These are phyloP conservation scores for Mucor ambiguus DNA, from an alignment of 371 early-diverging fungal genomes.

Conservation along the genomic window DNA sequence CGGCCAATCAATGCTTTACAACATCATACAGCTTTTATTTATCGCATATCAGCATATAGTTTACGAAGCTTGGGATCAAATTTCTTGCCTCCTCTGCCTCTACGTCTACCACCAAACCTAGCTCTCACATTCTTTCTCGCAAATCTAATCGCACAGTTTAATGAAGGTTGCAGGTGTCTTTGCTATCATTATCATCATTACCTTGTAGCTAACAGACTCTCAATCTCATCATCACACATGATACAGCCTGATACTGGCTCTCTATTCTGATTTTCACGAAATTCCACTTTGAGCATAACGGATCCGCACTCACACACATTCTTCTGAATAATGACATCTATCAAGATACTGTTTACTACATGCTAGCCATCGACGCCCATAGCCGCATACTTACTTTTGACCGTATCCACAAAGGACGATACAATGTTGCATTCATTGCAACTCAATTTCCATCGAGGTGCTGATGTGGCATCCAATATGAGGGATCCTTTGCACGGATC, in stretches of 20 bases:
- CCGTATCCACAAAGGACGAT: constrained; percentile 46
- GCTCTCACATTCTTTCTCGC: constrained; percentile 22
- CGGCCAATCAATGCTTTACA: constrained; percentile 8
- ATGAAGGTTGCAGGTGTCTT: not conserved
- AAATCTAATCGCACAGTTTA: constrained; percentile 14
- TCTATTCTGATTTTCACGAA: constrained; percentile 51
- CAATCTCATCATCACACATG: constrained; percentile 56
- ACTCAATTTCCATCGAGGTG: constrained; percentile 56
- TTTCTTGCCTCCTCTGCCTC: constrained; percentile 19
- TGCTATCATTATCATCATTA: constrained; percentile 13
- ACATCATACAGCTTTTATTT: not conserved
- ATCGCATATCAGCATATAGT: constrained; percentile 30
- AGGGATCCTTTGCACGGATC: constrained; percentile 47
- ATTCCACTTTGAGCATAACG: constrained; percentile 42
- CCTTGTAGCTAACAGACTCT: constrained; percentile 42
- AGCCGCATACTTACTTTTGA: constrained; percentile 33
- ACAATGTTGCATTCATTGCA: constrained; percentile 57
- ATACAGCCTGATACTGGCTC: constrained; percentile 44
- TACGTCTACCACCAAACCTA: constrained; percentile 16
- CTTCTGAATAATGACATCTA: constrained; percentile 36
- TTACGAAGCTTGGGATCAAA: constrained; percentile 25
- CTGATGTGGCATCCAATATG: constrained; percentile 56
- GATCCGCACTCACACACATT: constrained; percentile 50
- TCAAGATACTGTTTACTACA: no score
- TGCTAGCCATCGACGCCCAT: not conserved